Conservation (phyloP, 768 basidiomycete genomes). For the Amanita pallidorosea region DNA sequence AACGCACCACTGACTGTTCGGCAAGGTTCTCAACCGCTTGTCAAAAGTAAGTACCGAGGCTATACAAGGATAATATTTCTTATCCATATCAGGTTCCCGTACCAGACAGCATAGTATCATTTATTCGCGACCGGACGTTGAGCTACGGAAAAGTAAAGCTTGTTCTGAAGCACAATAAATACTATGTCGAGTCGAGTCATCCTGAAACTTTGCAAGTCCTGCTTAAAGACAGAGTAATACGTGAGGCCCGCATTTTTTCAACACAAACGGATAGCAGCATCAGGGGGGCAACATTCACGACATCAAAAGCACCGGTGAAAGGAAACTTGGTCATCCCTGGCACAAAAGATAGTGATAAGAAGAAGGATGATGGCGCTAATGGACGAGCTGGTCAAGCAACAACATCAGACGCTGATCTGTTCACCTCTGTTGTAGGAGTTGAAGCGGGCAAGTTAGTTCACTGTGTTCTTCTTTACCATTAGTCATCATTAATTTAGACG, state of each 20-base stretch:
- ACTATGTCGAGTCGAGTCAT: slow-evolving; percentile 92
- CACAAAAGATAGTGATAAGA: slow-evolving; percentile 65
- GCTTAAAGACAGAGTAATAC: slow-evolving; percentile 78
- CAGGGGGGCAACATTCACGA: slow-evolving; percentile 68
- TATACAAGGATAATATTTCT: slow-evolving; percentile 1
- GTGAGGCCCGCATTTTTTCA: slow-evolving; percentile 73
- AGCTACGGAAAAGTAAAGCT: slow-evolving; percentile 99
- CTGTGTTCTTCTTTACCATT: not conserved
- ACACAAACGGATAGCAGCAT: slow-evolving; percentile 62
- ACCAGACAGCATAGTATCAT: slow-evolving; percentile 72
- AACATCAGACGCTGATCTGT: slow-evolving; percentile 63
- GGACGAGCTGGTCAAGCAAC: slow-evolving; percentile 17
- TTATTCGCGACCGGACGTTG: slow-evolving; percentile 87
- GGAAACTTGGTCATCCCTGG: slow-evolving; percentile 84
- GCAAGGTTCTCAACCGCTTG: slow-evolving; percentile 66
- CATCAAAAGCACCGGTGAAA: slow-evolving; percentile 72
- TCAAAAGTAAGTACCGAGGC: slow-evolving; percentile 46
- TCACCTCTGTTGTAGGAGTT: slow-evolving; percentile 94
- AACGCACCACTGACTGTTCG: slow-evolving; percentile 18
- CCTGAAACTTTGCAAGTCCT: slow-evolving; percentile 86
- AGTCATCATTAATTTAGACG: slow-evolving; percentile 41
- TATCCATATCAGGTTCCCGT: slow-evolving; percentile 67
- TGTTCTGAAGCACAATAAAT: slow-evolving; percentile 95
- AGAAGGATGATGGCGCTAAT: slow-evolving; percentile 35
- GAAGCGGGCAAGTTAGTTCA: slow-evolving; percentile 49